These are phyloP conservation scores for Entomortierella parvispora DNA, from an alignment of 192 early-diverging fungal species.

Conservation along the genomic window DNA sequence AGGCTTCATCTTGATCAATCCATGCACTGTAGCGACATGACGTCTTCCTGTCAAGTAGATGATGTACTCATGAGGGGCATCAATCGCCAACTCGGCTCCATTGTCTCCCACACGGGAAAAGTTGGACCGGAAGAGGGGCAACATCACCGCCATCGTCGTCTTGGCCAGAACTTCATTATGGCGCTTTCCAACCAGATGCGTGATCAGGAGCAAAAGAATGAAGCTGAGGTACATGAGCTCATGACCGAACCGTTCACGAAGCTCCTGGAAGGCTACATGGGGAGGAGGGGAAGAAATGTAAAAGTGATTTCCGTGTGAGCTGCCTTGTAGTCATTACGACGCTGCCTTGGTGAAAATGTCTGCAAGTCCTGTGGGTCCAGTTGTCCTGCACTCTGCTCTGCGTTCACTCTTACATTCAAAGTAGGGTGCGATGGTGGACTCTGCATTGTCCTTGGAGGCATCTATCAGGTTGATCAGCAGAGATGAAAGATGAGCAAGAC, in stretches of 20 bases:
- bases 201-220: constrained; percentile 31
- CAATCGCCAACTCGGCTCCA: constrained; percentile 46
- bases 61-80: constrained; percentile 48
- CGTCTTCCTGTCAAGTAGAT: constrained; percentile 50
- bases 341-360: background rate
- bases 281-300: background rate
- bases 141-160: constrained; percentile 52
- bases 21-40: constrained; percentile 48
- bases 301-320: background rate
- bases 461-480: background rate
- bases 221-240: constrained; percentile 34
- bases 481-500: background rate
- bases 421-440: background rate
- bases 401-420: constrained; percentile 16
- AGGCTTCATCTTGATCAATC: constrained; percentile 51
- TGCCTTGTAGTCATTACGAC: background rate
- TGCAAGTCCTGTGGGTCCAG: too few species aligned
- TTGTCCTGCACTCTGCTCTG: background rate
- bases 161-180: constrained; percentile 49
- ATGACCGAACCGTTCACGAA: constrained; percentile 17
- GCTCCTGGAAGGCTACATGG: constrained; percentile 22
- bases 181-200: constrained; percentile 34
- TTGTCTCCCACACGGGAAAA: constrained; percentile 50
- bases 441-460: constrained; percentile 1
- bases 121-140: constrained; percentile 46